Evolutionary conservation across 495 filamentous ascomycete species (phyloP), one percentile per base, ranked within the genome.

Genomic region (Talaromyces stipitatus): DNA sequence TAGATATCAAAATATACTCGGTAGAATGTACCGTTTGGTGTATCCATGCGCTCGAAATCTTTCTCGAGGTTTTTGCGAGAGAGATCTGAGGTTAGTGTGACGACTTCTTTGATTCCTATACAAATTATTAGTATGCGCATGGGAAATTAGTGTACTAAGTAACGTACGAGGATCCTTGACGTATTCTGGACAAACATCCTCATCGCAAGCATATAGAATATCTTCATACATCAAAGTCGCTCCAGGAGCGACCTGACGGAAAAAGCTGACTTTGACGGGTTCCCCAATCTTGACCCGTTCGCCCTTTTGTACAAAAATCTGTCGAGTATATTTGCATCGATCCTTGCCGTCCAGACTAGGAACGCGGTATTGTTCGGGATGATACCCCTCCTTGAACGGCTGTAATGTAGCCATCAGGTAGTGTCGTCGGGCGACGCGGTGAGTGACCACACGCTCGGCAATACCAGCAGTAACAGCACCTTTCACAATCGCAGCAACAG

Each of bases 201-300:
- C 92, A 65, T 98, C 94, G 70, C 94, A 98, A 51, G 95, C 95
- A 71, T 97, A 98, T 50, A 98, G 72, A 50, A 97, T 91, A 76
- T 98, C 95, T 76, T 97, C 95, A 69, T 98, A 98, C 92, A 97
- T 98, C 58, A 98, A 82, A 0, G 94, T 97, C 29, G 95, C 95
- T 50, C 94, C 95, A 2, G 94, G 94, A 23, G 94, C 94, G 57
- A 98, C 94, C 69, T 98, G 94, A 69, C 94, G 80, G 85, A 98
- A 97, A 73, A 98, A 98, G 53, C 88, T 92, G 26, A 98, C 95
- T 76, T 98, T 98, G 70, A 97, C 94, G 7, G 95, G 94, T 73
- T 98, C 94, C 58, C 94, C 94, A 66, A 96, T 97, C 85, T 96
- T 97, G 69, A 98, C 91, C 66, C 94, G 84, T 71, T 98, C 94